phyloP scores from a whole-genome alignment of 1,284 basidiomycete species.

The Cystobasidiaceae sp. region DNA sequence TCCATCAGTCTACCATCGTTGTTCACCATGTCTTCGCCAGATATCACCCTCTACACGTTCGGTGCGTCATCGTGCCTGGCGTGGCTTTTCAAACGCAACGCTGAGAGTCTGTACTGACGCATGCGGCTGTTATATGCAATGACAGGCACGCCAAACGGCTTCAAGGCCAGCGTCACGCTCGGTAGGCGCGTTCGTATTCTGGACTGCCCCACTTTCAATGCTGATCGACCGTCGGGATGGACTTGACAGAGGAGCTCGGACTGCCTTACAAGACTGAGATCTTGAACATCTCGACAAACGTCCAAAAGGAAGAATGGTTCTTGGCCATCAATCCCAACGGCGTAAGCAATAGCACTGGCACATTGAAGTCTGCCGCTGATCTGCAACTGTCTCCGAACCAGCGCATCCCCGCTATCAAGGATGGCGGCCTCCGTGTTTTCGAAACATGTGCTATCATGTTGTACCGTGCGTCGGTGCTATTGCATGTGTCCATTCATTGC shows the following conservation, averaged over 20 bases:
- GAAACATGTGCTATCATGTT: slow-evolving; percentile 35
- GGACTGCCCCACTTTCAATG: background rate
- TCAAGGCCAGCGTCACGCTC: slow-evolving; percentile 17
- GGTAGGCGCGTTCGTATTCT: background rate
- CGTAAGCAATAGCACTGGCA: background rate
- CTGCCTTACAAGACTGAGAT: slow-evolving; percentile 32
- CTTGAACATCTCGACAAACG: slow-evolving; percentile 32
- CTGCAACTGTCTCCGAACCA: slow-evolving; percentile 1
- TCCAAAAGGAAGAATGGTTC: slow-evolving; percentile 33
- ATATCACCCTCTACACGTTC: slow-evolving; percentile 29
- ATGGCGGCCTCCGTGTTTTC: slow-evolving; percentile 32
- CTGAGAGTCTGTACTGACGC: background rate
- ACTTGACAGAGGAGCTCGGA: slow-evolving; percentile 22
- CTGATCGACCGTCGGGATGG: slow-evolving; percentile 5
- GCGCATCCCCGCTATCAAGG: slow-evolving; percentile 28
- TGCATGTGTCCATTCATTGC: background rate
- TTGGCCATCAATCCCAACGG: slow-evolving; percentile 28
- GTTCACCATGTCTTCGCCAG: slow-evolving; percentile 18
- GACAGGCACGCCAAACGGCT: slow-evolving; percentile 21
- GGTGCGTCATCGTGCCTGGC: background rate
- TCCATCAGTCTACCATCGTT: background rate
- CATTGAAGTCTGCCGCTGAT: background rate
- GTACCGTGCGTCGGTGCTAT: slow-evolving; percentile 1
- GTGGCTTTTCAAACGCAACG: background rate
- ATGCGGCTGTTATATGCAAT: background rate